Base-by-base conservation (phyloP, 83 land plant species). In the Isoetes engelmannii region DNA sequence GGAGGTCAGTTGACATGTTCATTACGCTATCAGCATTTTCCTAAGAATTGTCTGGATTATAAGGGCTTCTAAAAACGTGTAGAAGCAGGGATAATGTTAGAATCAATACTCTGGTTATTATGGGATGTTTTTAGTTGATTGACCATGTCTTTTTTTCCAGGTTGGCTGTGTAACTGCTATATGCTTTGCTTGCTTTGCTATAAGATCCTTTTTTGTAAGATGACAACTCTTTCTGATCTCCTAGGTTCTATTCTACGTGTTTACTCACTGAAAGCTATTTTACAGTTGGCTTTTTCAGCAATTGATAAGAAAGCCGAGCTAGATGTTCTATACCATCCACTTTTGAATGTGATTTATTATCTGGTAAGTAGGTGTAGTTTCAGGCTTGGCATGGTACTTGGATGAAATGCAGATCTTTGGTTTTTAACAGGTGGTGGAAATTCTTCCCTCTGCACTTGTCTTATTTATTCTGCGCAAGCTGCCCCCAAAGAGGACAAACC, bases 141-240 rank as follows among this genome's bases (percentile, higher is more conserved):
- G 44, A 10, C 46, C 7, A 8, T 57, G 4, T 64, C 7, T 47
- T 65, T 7, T 63, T 43, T 37, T 53, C 28, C 76, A 86, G 89
- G 89, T 86, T 79, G 89, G 85, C 60, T 86, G 78, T 81, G 86
- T 86, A 19, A 83, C 89, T 28, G 79, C 82, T 0, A 86, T 86
- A 70, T 86, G 89, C 65, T 86, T 82, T 65, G 20, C 78, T 5
- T 86, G 89, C 48, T 86, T 86, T 63, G 68, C 81, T 8, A 58
- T 81, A 4, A 71, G 89, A 69, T 86, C 86, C 47, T 67, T 86
- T 37, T 80, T 86, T 85, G 89, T 86, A 61, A 78, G 83, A n/a
- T 60, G 9, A 7, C 37, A 0, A 5, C 20, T 47, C 4, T 9
- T 5, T 15, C 6, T 13, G 19, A 46, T 15, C 42, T 55, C 50